Conservation (phyloP, 2,329 filamentous ascomycete genomes). For the Diaporthe velutina region DNA sequence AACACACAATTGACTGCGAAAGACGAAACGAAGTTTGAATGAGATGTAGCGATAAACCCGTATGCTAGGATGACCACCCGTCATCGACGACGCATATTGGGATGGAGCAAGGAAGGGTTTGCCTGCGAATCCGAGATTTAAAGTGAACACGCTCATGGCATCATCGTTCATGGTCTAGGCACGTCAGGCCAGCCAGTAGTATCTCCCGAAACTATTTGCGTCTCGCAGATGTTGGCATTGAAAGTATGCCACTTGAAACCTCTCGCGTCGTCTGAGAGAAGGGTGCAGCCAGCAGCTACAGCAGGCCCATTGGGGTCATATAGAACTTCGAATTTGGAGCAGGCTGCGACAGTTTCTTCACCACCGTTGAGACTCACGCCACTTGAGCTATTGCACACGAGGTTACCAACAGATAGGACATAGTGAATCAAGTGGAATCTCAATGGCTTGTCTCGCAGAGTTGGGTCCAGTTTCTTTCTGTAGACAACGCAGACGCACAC, state of each 20-base stretch:
- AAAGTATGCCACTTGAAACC: not conserved
- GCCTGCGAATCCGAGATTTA: not conserved
- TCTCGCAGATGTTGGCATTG: not conserved
- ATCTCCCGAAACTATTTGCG: not conserved
- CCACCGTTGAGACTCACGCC: not conserved
- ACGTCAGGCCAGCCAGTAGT: not conserved
- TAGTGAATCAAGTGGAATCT: not conserved
- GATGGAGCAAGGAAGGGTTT: not conserved
- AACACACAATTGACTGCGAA: not conserved
- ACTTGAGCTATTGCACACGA: not conserved
- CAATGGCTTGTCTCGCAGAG: not conserved
- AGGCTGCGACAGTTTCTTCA: not conserved
- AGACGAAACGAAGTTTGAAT: not conserved
- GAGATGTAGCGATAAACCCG: not conserved
- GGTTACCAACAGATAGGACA: not conserved
- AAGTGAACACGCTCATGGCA: not conserved
- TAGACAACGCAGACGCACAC: not conserved
- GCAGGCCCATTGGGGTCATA: not conserved
- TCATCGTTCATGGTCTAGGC: not conserved
- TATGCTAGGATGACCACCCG: not conserved
- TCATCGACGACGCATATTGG: not conserved
- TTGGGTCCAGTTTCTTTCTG: not conserved
- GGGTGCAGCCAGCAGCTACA: not conserved
- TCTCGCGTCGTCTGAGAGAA: not conserved
- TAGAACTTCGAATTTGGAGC: not conserved